These are phyloP conservation scores for Malus sieversii DNA, from an alignment of 306 rosid genomes.

Conservation along the genomic window DNA sequence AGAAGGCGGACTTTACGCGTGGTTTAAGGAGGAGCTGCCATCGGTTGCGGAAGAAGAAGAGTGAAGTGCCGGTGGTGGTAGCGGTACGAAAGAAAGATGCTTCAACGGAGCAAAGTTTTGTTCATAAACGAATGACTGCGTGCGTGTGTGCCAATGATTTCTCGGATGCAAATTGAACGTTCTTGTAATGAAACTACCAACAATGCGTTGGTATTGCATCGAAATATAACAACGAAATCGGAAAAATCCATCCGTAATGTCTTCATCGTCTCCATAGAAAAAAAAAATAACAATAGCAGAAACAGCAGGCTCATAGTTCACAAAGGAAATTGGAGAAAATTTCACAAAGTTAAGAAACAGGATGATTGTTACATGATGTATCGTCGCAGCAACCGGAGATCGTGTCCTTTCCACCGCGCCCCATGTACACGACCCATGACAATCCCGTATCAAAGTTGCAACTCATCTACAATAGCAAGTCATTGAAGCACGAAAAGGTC, in stretches of 20 bases:
- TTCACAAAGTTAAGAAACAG: not conserved
- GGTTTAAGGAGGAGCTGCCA: constrained; percentile 80
- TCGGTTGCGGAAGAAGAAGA: constrained; percentile 43
- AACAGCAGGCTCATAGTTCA: constrained; percentile 17
- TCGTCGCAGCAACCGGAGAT: constrained; percentile 4
- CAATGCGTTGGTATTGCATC: not conserved
- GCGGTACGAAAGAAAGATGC: not conserved
- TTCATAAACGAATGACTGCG: constrained; percentile 23
- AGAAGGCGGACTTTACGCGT: constrained; percentile 82
- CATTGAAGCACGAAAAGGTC: constrained; percentile 16
- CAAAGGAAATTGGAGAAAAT: not conserved
- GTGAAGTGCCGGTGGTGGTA: not conserved
- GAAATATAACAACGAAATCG: not conserved
- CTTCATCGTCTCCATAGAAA: not conserved
- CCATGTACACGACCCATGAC: constrained; percentile 32
- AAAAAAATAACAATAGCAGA: not conserved
- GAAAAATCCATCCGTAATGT: not conserved
- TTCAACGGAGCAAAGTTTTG: constrained; percentile 34
- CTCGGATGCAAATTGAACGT: constrained; percentile 14
- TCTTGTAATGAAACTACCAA: constrained; percentile 7
- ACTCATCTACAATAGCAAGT: constrained; percentile 21
- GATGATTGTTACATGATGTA: constrained; percentile 3
- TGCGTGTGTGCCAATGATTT: constrained; percentile 4
- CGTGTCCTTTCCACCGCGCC: constrained; percentile 17
- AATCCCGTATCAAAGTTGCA: constrained; percentile 18